phyloP scores from a whole-genome alignment of 2,329 filamentous ascomycete species.

The Elsinoe ampelina region DNA sequence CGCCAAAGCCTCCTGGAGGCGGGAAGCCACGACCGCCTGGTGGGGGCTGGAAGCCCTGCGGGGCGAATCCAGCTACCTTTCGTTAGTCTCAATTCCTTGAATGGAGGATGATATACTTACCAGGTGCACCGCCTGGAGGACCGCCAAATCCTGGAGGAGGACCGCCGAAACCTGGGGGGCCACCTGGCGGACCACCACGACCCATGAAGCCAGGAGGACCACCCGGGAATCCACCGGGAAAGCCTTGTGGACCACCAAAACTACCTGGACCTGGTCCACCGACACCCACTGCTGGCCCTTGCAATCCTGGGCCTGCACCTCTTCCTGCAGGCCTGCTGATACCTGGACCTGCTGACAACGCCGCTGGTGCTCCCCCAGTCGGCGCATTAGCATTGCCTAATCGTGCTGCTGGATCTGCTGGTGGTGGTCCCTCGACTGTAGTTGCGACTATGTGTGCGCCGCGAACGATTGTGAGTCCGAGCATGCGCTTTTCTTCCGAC shows the following conservation, averaged over 20 bases:
- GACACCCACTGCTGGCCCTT: slow-evolving; percentile 81
- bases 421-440: slow-evolving; percentile 90
- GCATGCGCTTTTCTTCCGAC: slow-evolving; percentile 92
- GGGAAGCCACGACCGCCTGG: slow-evolving; percentile 26
- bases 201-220: not conserved
- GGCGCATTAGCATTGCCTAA: slow-evolving; percentile 60
- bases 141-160: slow-evolving; percentile 21
- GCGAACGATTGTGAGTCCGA: slow-evolving; percentile 88
- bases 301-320: slow-evolving; percentile 65
- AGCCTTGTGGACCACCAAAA: slow-evolving; percentile 33
- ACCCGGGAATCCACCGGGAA: slow-evolving; percentile 22
- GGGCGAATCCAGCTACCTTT: slow-evolving; percentile 18
- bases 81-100: not conserved
- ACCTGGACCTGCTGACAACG: slow-evolving; percentile 73
- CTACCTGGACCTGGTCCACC: slow-evolving; percentile 63
- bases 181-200: slow-evolving; percentile 17
- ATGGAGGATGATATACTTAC: slow-evolving; percentile 15
- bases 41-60: slow-evolving; percentile 61
- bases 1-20: slow-evolving; percentile 22
- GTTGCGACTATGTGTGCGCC: slow-evolving; percentile 91
- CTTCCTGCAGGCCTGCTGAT: slow-evolving; percentile 85
- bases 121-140: slow-evolving; percentile 39
- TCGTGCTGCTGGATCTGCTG: slow-evolving; percentile 82
- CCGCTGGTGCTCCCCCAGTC: slow-evolving; percentile 48
- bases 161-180: slow-evolving; percentile 7